A percentile compares a stretch with the other conserved stretches of the same genome.
phyloP scores from a whole-genome alignment of 2,329 filamentous ascomycete species.

The Byssochlamys sp. region DNA sequence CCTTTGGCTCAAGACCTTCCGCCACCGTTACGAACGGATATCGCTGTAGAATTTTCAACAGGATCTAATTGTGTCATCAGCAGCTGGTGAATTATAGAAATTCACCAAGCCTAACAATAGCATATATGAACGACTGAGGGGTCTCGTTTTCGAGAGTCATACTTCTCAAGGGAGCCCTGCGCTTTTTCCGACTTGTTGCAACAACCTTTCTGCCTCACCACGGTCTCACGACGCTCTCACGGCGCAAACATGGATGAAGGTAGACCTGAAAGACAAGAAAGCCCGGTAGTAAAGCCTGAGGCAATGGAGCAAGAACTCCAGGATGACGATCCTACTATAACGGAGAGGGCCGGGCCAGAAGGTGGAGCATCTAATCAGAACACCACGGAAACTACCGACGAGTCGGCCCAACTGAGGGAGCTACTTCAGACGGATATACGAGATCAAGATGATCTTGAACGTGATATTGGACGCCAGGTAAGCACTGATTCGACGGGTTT shows the following conservation, averaged over 20 bases:
- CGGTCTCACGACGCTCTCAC: neutral
- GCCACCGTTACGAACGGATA: neutral
- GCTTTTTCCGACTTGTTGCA: neutral
- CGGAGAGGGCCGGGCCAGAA: neutral
- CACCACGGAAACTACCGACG: conserved; percentile 34
- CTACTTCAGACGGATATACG: conserved; percentile 58
- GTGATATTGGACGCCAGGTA: conserved; percentile 63
- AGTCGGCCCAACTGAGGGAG: conserved; percentile 51
- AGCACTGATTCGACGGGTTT: neutral
- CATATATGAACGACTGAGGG: neutral
- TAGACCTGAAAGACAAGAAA: neutral
- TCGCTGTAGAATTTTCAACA: neutral
- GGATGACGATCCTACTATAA: neutral
- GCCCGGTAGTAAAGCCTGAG: neutral
- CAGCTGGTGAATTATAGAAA: neutral
- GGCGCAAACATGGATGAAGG: neutral
- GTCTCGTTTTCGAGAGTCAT: neutral
- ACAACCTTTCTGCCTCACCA: neutral
- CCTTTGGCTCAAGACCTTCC: neutral
- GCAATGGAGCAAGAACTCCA: neutral
- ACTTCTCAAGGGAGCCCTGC: neutral
- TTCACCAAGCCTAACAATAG: neutral
- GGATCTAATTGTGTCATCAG: neutral
- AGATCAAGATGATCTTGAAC: conserved; percentile 81
- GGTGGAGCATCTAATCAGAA: neutral